These are phyloP conservation scores for Pythium brassicae DNA, from an alignment of 352 stramenopile species.

Conservation along the genomic window DNA sequence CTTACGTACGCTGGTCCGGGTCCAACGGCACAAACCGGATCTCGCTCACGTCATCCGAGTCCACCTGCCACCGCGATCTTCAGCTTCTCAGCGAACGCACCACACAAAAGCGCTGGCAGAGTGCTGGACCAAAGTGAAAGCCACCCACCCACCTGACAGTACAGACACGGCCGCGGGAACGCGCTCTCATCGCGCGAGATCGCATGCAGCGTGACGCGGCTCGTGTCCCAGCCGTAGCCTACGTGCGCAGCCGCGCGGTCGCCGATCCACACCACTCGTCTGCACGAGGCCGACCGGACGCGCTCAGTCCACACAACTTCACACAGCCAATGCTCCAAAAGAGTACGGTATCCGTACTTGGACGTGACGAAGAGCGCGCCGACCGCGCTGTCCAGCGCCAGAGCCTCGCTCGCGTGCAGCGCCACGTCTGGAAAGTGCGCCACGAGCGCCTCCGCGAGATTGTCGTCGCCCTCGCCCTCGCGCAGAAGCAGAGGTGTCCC, in stretches of 20 bases:
- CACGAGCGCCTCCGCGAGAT: constrained; percentile 37
- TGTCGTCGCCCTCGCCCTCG: constrained; percentile 39
- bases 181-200: constrained; percentile 64
- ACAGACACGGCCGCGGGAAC: constrained; percentile 69
- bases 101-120: background rate
- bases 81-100: too few relatives aligned
- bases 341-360: constrained; percentile 16
- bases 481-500: constrained; percentile 53
- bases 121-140: background rate
- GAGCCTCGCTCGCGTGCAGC: constrained; percentile 31
- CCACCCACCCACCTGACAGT: constrained; percentile 49
- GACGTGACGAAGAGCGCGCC: constrained; percentile 38
- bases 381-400: constrained; percentile 19
- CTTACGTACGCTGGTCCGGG: constrained; percentile 56
- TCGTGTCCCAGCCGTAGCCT: constrained; percentile 76
- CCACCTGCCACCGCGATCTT: constrained; percentile 52
- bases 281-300: constrained; percentile 6
- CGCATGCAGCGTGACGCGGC: constrained; percentile 61
- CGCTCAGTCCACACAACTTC: too few relatives aligned
- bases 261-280: constrained; percentile 64
- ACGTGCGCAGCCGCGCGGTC: constrained; percentile 26
- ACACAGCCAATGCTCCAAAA: background rate
- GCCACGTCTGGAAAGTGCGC: constrained; percentile 39
- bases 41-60: constrained; percentile 60
- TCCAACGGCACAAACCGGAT: constrained; percentile 70